phyloP scores from a whole-genome alignment of 1,284 basidiomycete genomes.

The Flammula alnicola region DNA sequence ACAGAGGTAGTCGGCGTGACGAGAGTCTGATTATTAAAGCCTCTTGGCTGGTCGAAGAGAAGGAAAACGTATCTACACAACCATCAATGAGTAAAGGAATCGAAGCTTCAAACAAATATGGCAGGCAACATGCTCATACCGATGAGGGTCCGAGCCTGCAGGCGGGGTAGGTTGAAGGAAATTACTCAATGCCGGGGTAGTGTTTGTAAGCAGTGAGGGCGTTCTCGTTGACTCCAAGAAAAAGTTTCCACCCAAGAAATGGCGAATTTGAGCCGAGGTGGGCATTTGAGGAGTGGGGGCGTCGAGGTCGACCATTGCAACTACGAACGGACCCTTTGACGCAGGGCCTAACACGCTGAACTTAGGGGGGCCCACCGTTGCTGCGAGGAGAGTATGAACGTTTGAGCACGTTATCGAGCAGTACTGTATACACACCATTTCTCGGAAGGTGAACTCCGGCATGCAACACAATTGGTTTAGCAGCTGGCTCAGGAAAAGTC shows the following conservation, averaged over 20 bases:
- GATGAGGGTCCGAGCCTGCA: constrained; percentile 56
- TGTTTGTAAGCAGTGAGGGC: constrained; percentile 38
- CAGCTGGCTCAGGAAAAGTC: constrained; percentile 24
- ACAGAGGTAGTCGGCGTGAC: constrained; percentile 45
- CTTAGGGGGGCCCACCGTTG: constrained; percentile 45
- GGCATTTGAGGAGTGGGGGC: constrained; percentile 54
- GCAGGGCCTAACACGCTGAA: constrained; percentile 39
- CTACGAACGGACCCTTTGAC: constrained; percentile 46
- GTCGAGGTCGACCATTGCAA: constrained; percentile 54
- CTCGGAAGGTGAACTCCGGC: constrained; percentile 26
- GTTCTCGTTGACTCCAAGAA: constrained; percentile 18
- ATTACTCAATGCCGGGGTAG: constrained; percentile 47
- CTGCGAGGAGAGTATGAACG: constrained; percentile 31
- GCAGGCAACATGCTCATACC: no score
- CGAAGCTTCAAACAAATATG: no score
- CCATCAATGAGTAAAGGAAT: not conserved
- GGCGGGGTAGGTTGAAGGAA: constrained; percentile 55
- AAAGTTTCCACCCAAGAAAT: constrained; percentile 56
- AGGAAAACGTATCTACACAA: constrained; percentile 39
- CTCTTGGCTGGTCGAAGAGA: constrained; percentile 48
- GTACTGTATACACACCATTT: constrained; percentile 4
- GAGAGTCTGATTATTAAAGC: constrained; percentile 47
- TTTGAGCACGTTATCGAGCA: not conserved
- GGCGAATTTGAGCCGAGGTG: constrained; percentile 50
- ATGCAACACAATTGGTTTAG: constrained; percentile 20